Conservation (phyloP, 2,329 filamentous ascomycete genomes). For the Claviceps sp. region DNA sequence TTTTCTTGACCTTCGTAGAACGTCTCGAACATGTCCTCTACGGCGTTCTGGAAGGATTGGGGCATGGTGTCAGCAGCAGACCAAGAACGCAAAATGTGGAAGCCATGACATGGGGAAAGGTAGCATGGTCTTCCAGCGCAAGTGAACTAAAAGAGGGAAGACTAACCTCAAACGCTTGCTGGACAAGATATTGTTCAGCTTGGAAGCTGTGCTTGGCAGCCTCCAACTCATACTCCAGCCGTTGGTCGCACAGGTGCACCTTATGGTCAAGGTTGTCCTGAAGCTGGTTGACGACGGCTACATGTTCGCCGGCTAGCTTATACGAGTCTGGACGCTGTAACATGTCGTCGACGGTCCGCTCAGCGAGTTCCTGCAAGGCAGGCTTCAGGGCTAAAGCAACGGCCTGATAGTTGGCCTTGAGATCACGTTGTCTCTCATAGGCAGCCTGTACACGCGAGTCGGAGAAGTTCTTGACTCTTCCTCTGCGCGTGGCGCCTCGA, state of each 20-base stretch:
- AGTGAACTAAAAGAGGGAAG: background rate
- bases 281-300: conserved; percentile 37
- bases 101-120: background rate
- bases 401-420: conserved; percentile 51
- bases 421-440: conserved; percentile 50
- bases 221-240: conserved; percentile 20
- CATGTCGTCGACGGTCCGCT: conserved; percentile 43
- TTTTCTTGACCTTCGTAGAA: conserved; percentile 33
- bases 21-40: conserved; percentile 25
- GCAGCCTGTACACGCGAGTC: conserved; percentile 41
- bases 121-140: background rate
- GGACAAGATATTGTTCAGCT: conserved; percentile 20
- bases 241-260: conserved; percentile 17
- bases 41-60: conserved; percentile 18
- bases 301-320: conserved; percentile 40
- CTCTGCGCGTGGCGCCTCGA: conserved; percentile 28
- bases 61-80: background rate
- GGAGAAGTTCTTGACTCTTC: conserved; percentile 42
- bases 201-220: conserved; percentile 25
- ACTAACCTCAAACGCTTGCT: conserved; percentile 26
- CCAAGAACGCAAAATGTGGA: background rate
- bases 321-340: conserved; percentile 39
- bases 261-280: conserved; percentile 18
- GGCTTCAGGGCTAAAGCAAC: conserved; percentile 51
- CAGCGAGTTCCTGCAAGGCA: conserved; percentile 51